These are phyloP conservation scores for Candida golubevii DNA, from an alignment of 805 yeast species.

Conservation along the genomic window DNA sequence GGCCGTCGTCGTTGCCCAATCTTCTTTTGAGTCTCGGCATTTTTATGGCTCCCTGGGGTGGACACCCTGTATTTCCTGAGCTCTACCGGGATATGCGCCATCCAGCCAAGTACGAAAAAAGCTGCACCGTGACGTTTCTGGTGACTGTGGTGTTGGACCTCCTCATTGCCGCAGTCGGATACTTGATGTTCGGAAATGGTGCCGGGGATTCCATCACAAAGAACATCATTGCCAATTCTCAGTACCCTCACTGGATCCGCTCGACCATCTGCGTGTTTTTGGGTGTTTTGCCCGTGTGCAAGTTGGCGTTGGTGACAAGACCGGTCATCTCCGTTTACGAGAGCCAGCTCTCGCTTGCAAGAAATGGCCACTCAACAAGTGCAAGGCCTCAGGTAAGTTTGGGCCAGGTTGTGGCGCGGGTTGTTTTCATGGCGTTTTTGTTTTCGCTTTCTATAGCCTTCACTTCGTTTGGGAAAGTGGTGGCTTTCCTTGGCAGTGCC, in stretches of 20 bases:
- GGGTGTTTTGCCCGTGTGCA: conserved; percentile 38
- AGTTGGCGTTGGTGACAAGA: conserved; percentile 35
- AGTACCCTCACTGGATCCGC: conserved; percentile 60
- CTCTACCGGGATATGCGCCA: conserved; percentile 71
- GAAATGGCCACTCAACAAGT: neutral
- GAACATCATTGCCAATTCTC: conserved; percentile 59
- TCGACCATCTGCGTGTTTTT: conserved; percentile 28
- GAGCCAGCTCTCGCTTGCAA: conserved; percentile 17
- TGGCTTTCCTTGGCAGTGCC: conserved; percentile 40
- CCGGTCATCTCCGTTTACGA: conserved; percentile 40
- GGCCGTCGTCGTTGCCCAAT: conserved; percentile 30
- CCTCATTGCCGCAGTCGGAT: conserved; percentile 61
- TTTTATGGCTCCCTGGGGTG: conserved; percentile 77
- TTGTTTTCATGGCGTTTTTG: conserved; percentile 21
- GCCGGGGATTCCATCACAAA: conserved; percentile 75
- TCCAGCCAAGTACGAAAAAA: conserved; percentile 53
- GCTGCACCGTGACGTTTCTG: conserved; percentile 52
- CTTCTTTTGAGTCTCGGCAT: conserved; percentile 56
- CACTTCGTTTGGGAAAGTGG: conserved; percentile 36
- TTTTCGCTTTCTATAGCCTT: conserved; percentile 25
- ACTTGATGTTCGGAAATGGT: conserved; percentile 72
- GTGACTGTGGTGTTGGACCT: conserved; percentile 58
- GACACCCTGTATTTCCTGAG: conserved; percentile 80
- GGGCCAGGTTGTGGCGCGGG: conserved; percentile 16
- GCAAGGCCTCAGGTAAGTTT: neutral